Evolutionary conservation across 495 filamentous ascomycete species (phyloP), one percentile per base, ranked within the genome.

Genomic region (Entonaema liquescens): DNA sequence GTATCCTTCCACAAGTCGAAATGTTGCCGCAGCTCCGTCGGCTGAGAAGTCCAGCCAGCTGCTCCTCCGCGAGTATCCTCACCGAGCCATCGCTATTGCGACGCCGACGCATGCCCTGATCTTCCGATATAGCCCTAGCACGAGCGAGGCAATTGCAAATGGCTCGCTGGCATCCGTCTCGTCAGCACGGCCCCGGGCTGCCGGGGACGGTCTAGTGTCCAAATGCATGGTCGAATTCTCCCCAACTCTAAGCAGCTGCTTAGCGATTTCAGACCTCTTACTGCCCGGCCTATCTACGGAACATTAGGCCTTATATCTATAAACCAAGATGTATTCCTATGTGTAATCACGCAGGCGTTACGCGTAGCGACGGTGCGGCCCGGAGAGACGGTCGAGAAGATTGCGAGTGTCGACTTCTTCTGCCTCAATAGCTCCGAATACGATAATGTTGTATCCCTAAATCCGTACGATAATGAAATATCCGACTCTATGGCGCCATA

Each of bases 201-300:
- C 60, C 38, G 73, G 76, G 55, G 83, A 85, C 62, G 75, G 74
- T 49, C 62, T 71, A 42, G 67, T 80, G 15, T 78, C 87, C 21
- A 89, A 90, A 65, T 97, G 93, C 81, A 91, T 95, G 80, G 93
- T 98, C 61, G 93, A 98, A 76, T 97, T 98, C 80, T 82, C 88
- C 1, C 81, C 11, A 74, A 85, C n/a, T 81, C 86, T n/a, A 80
- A 86, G 47, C 83, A 86, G 49, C 86, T 95, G 59, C 82, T 98
- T 35, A 82, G 82, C 63, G 90, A 90, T 31, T 98, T 93, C 78
- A 86, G 89, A 57, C 82, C 89, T 3, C 77, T 97, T 42, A 91
- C 90, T 47, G 82, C 86, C n/a, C 83, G 88, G 19, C 87, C 89
- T n/a, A 92, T 93, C 35, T 88, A 93, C 72, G 95, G 95, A 31